Percentiles rank a stretch among this genome's conserved stretches.
Conservation (phyloP, 2,329 filamentous ascomycete genomes). For the Phaeophleospora eucalypticola region DNA sequence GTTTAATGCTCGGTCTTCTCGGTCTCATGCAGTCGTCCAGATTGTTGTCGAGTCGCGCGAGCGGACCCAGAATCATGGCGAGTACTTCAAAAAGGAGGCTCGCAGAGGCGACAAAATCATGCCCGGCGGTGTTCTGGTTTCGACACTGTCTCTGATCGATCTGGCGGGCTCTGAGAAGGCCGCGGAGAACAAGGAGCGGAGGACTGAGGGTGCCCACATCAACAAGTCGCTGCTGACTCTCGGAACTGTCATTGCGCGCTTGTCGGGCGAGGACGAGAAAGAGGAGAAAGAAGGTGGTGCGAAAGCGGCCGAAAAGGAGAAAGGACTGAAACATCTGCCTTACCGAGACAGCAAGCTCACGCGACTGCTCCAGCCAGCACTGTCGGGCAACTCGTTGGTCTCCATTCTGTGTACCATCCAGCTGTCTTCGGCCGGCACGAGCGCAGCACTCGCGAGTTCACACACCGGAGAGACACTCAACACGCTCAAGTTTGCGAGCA, state of each 20-base stretch:
- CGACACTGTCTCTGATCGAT: constrained; percentile 92
- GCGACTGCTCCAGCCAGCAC: constrained; percentile 80
- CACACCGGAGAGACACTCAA: constrained; percentile 89
- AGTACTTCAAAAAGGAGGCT: constrained; percentile 51
- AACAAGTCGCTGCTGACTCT: constrained; percentile 96
- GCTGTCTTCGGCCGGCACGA: constrained; percentile 68
- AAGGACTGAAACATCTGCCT: constrained; percentile 71
- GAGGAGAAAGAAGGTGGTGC: constrained; percentile 61
- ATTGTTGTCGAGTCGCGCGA: constrained; percentile 97
- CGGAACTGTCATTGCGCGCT: constrained; percentile 86
- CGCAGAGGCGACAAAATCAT: constrained; percentile 58
- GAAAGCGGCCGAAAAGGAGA: constrained; percentile 61
- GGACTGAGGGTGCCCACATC: constrained; percentile 94
- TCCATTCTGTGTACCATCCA: constrained; percentile 97
- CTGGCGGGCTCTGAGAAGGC: constrained; percentile 93
- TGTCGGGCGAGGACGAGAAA: constrained; percentile 88
- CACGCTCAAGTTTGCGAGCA: constrained; percentile 91
- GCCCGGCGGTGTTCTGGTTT: constrained; percentile 90
- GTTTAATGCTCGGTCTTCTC: constrained; percentile 93
- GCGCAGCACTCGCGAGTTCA: constrained; percentile 63
- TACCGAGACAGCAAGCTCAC: constrained; percentile 98
- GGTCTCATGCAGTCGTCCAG: constrained; percentile 96
- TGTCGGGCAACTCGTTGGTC: constrained; percentile 90
- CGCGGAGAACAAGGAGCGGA: constrained; percentile 88
- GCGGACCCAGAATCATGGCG: constrained; percentile 51